phyloP scores from a whole-genome alignment of 352 stramenopile genomes.

The Globisporangium viniferum region DNA sequence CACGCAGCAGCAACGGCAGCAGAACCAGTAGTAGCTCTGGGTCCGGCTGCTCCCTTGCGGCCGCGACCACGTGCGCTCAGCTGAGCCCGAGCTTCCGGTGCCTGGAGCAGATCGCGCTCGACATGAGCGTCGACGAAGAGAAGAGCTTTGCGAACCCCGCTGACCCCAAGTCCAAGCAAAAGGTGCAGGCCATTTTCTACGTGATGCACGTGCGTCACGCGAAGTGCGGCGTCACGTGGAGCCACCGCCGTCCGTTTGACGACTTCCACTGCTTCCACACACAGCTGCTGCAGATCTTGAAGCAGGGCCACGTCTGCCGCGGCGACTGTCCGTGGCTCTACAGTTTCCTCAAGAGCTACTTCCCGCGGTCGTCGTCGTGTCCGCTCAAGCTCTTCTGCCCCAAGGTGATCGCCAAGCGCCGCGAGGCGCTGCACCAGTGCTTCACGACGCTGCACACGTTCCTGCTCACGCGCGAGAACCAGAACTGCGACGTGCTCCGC shows the following conservation, averaged over 20 bases:
- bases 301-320: constrained; percentile 11
- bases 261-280: constrained; percentile 2
- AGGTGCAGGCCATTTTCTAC: constrained; percentile 4
- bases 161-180: neutral
- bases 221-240: constrained; percentile 11
- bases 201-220: constrained; percentile 11
- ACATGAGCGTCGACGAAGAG: constrained; percentile 14
- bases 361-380: constrained; percentile 13
- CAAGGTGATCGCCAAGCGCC: constrained; percentile 9
- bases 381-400: constrained; percentile 3
- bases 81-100: constrained; percentile 15
- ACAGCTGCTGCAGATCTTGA: constrained; percentile 6
- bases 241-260: neutral
- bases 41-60: neutral
- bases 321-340: constrained; percentile 22
- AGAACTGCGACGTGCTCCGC: constrained; percentile 12
- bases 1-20: neutral
- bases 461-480: constrained; percentile 19
- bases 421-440: constrained; percentile 12
- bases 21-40: neutral
- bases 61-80: neutral
- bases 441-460: constrained; percentile 15
- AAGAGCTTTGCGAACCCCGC: neutral
- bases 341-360: constrained; percentile 21
- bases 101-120: constrained; percentile 12